A percentile compares a stretch with the other conserved stretches of the same genome.
phyloP scores from a whole-genome alignment of 2,329 filamentous ascomycete species.

The Paramyrothecium roridum region DNA sequence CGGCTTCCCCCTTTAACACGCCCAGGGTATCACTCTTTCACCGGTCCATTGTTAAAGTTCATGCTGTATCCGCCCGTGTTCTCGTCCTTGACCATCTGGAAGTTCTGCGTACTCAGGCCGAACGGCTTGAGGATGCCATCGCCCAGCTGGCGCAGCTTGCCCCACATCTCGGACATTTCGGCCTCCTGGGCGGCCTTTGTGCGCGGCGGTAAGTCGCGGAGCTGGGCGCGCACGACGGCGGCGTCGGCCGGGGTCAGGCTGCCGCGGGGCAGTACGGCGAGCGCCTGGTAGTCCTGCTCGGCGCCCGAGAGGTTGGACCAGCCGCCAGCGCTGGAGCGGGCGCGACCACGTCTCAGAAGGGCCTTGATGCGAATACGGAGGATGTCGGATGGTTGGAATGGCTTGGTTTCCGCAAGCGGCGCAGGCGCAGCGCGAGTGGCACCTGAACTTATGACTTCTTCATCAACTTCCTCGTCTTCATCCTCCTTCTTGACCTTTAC shows the following conservation, averaged over 20 bases:
- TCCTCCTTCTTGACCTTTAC: slow-evolving; percentile 27
- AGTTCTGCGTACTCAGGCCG: slow-evolving; percentile 90
- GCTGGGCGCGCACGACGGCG: slow-evolving; percentile 63
- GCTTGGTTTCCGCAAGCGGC: slow-evolving; percentile 12
- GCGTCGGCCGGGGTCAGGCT: slow-evolving; percentile 61
- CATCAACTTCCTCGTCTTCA: slow-evolving; percentile 46
- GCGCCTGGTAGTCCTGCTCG: slow-evolving; percentile 71
- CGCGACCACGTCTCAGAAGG: slow-evolving; percentile 74
- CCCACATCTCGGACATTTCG: slow-evolving; percentile 97
- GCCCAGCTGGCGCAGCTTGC: slow-evolving; percentile 86
- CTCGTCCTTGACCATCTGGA: slow-evolving; percentile 90
- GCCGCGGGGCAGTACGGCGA: slow-evolving; percentile 47
- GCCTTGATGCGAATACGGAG: slow-evolving; percentile 78
- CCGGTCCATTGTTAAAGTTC: slow-evolving; percentile 63
- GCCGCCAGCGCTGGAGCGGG: slow-evolving; percentile 65
- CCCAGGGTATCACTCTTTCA: slow-evolving; percentile 8
- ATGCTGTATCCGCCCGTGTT: slow-evolving; percentile 90
- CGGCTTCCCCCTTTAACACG: background rate
- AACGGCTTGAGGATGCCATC: slow-evolving; percentile 92
- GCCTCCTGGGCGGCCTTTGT: slow-evolving; percentile 77
- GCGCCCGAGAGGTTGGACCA: slow-evolving; percentile 81
- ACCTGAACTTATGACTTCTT: slow-evolving; percentile 58
- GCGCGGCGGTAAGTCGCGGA: slow-evolving; percentile 62
- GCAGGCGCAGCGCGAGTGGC: slow-evolving; percentile 47
- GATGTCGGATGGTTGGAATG: slow-evolving; percentile 53